A percentile compares a stretch with the other conserved stretches of the same genome.
Evolutionary conservation across 371 early-diverging fungal species (phyloP).

Genomic region (Chytridiales sp.): DNA sequence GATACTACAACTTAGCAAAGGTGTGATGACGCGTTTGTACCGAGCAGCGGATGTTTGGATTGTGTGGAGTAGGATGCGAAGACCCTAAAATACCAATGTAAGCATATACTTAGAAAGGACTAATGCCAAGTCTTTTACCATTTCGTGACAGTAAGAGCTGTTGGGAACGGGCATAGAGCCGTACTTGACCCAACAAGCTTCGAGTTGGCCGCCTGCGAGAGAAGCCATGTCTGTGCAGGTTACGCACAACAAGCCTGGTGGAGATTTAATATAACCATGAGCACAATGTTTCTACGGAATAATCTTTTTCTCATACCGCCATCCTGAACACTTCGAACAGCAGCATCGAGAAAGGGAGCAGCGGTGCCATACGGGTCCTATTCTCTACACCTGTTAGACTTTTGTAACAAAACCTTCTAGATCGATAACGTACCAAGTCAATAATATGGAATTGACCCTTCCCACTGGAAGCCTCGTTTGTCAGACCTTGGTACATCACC

Average conservation of each 20-base stretch:
- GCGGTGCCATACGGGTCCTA: constrained; percentile 99
- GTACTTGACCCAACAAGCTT: constrained; percentile 95
- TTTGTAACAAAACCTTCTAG: background rate
- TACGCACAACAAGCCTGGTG: constrained; percentile 85
- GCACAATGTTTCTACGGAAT: constrained; percentile 7
- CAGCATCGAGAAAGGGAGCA: constrained; percentile 94
- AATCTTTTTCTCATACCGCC: constrained; percentile 64
- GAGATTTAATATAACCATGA: background rate
- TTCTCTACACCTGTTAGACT: background rate
- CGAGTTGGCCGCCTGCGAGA: constrained; percentile 87
- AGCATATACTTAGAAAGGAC: background rate
- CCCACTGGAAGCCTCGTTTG: background rate
- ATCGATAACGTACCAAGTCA: constrained; percentile 60
- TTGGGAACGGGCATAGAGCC: constrained; percentile 85
- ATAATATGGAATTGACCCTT: constrained; percentile 74
- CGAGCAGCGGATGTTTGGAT: constrained; percentile 87
- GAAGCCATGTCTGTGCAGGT: constrained; percentile 99
- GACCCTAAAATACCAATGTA: constrained; percentile 49
- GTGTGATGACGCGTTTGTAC: constrained; percentile 85
- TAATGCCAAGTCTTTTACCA: constrained; percentile 55
- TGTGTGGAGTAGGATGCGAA: constrained; percentile 89
- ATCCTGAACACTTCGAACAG: constrained; percentile 89
- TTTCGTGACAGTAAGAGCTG: constrained; percentile 62
- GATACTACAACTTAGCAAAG: constrained; percentile 92
- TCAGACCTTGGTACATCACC: constrained; percentile 72